phyloP scores from a whole-genome alignment of 2,329 filamentous ascomycete genomes.

The Cladosporium sp. region DNA sequence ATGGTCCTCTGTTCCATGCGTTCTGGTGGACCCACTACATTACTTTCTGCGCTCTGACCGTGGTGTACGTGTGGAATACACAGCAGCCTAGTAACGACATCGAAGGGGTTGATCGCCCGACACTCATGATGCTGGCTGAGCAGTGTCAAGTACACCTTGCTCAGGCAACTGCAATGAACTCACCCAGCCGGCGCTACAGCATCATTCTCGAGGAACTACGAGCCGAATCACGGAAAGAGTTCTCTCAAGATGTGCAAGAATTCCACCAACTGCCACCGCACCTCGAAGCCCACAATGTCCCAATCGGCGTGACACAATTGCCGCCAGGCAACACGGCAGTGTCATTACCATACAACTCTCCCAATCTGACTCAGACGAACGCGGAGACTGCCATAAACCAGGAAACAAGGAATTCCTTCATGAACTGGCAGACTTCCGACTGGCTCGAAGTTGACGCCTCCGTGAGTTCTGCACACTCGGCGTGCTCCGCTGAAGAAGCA shows the following conservation, averaged over 20 bases:
- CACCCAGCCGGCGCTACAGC: conserved; percentile 44
- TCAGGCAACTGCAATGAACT: conserved; percentile 44
- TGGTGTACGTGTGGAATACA: conserved; percentile 48
- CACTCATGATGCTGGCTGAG: conserved; percentile 42
- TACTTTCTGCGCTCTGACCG: conserved; percentile 46
- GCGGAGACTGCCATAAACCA: not conserved
- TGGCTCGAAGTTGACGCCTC: conserved; percentile 34
- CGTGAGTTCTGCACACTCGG: conserved; percentile 14
- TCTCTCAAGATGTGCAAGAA: not conserved
- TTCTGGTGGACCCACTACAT: conserved; percentile 50
- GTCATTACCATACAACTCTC: not conserved
- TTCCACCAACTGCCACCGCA: not conserved
- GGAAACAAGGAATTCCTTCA: conserved; percentile 15
- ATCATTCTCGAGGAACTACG: conserved; percentile 47
- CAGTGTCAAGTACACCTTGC: conserved; percentile 44
- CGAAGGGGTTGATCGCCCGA: conserved; percentile 7
- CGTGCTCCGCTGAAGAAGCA: not conserved
- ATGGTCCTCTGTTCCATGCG: conserved; percentile 39
- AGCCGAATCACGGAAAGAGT: conserved; percentile 27
- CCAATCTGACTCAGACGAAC: not conserved
- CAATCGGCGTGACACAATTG: not conserved
- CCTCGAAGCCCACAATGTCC: not conserved
- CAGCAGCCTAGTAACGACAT: conserved; percentile 25
- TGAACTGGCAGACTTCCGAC: conserved; percentile 32
- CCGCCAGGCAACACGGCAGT: not conserved